These are phyloP conservation scores for Phaeosphaeriaceae sp. DNA, from an alignment of 2,329 filamentous ascomycete species.

Conservation along the genomic window DNA sequence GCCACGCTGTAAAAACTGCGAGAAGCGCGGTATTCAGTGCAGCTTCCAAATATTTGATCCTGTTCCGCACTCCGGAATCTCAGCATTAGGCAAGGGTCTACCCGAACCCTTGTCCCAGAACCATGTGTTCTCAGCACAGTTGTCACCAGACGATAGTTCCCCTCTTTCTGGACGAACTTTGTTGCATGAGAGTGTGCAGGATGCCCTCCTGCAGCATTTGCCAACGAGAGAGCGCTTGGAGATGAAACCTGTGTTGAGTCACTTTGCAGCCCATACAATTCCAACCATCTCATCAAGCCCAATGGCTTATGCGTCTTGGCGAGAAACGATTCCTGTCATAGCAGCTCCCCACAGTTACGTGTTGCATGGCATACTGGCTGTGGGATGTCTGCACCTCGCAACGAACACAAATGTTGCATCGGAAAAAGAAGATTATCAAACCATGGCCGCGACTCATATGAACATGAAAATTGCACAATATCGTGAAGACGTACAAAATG, in stretches of 20 bases:
- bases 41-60: slow-evolving; percentile 24
- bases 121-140: slow-evolving; percentile 9
- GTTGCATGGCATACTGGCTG: slow-evolving; percentile 52
- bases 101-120: not conserved
- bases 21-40: slow-evolving; percentile 21
- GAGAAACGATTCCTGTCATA: slow-evolving; percentile 34
- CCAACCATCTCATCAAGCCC: slow-evolving; percentile 22
- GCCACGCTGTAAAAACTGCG: slow-evolving; percentile 26
- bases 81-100: not conserved
- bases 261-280: slow-evolving; percentile 30
- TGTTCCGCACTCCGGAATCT: slow-evolving; percentile 2
- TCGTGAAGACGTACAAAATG: slow-evolving; percentile 26
- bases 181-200: slow-evolving; percentile 13
- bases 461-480: slow-evolving; percentile 32
- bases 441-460: slow-evolving; percentile 32
- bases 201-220: slow-evolving; percentile 15
- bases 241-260: slow-evolving; percentile 25
- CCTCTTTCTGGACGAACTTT: slow-evolving; percentile 15
- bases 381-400: slow-evolving; percentile 54
- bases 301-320: slow-evolving; percentile 24
- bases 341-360: slow-evolving; percentile 49
- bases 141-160: slow-evolving; percentile 1
- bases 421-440: slow-evolving; percentile 18
- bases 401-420: slow-evolving; percentile 25
- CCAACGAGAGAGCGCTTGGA: slow-evolving; percentile 15